These are phyloP conservation scores for Debaryomyces subglobosus DNA, from an alignment of 1,139 yeast genomes.

Conservation along the genomic window DNA sequence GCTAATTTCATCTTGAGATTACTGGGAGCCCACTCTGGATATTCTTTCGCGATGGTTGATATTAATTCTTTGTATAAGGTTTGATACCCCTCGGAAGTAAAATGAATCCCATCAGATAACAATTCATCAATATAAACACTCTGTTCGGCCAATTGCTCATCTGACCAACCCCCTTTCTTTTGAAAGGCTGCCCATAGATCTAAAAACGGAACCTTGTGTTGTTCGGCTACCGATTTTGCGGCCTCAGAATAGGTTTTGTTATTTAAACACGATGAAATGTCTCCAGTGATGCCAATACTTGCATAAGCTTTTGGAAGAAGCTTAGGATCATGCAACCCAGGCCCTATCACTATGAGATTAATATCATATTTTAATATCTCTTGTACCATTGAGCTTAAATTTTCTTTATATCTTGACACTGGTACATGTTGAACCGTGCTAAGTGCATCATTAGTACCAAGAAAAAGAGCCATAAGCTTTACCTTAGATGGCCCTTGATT, in stretches of 20 bases:
- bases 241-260: constrained; percentile 55
- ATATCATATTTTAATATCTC: constrained; percentile 43
- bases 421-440: constrained; percentile 58
- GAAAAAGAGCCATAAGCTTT: constrained; percentile 57
- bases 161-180: constrained; percentile 19
- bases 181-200: constrained; percentile 54
- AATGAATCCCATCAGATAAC: constrained; percentile 69
- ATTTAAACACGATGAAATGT: constrained; percentile 25
- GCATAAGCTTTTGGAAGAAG: constrained; percentile 9
- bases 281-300: constrained; percentile 13
- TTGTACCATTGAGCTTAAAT: constrained; percentile 46
- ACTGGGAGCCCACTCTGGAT: constrained; percentile 52
- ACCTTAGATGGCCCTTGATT: constrained; percentile 28
- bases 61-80: constrained; percentile 50
- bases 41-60: constrained; percentile 37
- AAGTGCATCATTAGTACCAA: constrained; percentile 77
- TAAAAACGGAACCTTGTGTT: constrained; percentile 51
- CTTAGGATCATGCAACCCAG: constrained; percentile 56
- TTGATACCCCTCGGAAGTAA: constrained; percentile 59
- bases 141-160: constrained; percentile 16
- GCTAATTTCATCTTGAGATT: constrained; percentile 36
- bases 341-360: constrained; percentile 60
- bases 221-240: constrained; percentile 47
- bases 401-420: constrained; percentile 48
- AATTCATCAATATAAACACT: constrained; percentile 20